Conservation (phyloP, 257 asterid genomes). For the Solanum ossicruentum region DNA sequence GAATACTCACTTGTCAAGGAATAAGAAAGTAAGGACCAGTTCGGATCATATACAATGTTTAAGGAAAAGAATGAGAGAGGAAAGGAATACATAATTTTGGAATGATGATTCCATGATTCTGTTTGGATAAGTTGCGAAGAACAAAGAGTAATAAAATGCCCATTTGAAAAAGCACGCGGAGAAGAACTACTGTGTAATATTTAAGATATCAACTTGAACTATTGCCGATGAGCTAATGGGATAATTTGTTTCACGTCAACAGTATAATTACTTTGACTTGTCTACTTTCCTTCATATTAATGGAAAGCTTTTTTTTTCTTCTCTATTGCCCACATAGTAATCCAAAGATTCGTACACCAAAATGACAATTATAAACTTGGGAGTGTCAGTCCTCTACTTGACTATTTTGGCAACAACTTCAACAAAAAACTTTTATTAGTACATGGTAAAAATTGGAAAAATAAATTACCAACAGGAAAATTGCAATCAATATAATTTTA, state of each 20-base stretch:
- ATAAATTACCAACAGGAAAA: background rate
- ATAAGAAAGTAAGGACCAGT: background rate
- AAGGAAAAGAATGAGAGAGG: background rate
- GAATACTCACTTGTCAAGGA: background rate
- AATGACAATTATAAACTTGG: background rate
- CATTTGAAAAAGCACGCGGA: background rate
- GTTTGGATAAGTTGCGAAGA: background rate
- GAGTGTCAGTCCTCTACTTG: background rate
- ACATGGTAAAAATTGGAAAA: background rate
- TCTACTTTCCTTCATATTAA: background rate
- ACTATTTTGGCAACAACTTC: background rate
- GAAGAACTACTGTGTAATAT: background rate
- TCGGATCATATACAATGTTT: background rate
- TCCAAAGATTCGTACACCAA: background rate
- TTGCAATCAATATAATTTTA: background rate
- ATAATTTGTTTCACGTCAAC: background rate
- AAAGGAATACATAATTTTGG: background rate
- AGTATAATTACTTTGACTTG: background rate
- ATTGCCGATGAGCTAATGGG: background rate
- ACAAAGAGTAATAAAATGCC: background rate
- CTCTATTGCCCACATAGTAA: background rate
- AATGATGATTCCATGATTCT: background rate
- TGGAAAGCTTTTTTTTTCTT: background rate
- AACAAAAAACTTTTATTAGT: background rate
- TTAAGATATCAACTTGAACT: background rate